Base-by-base conservation (phyloP, 2,329 filamentous ascomycete species). In the Alternaria atra region DNA sequence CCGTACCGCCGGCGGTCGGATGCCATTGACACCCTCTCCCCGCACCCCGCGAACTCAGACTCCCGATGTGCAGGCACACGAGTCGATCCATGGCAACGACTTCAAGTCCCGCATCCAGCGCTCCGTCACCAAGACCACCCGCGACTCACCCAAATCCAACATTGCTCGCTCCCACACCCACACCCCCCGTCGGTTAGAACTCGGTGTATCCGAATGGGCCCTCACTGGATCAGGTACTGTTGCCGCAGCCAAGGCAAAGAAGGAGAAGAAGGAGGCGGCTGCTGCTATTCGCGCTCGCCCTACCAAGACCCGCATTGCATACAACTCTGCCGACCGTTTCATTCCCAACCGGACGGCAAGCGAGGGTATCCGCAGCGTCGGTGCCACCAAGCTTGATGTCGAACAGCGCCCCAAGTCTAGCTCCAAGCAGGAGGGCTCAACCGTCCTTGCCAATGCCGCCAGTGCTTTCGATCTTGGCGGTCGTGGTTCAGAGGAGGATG, bases 81-180 rank as follows among this genome's bases (percentile, higher is more conserved):
- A 93, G 82, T 93, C 93, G 7, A 89, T 93, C 62, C 95, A 83
- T 73, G 78, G 79, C 79, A 88, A 90, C 64, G 91, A 93, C 80
- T 84, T 97, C 60, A 87, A 92, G 66, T 86, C 91, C 62, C 90
- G 93, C 76, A 91, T 97, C 75, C 86, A 91, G 64, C 91, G 91
- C 74, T 89, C 85, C 59, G 80, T 84, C 62, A 85, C 89, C 64
- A 90, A 89, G 82, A 82, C 85, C 40, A 83, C 87, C 40, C 90
- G 91, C 52, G 91, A 95, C 77, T 97, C 94, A 2, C 93, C 94
- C 77, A 98, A 98, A 85, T 97, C 94, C 61, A 98, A 97, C 85
- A 97, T 97, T 79, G 92, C 91, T 68, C 88, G 89, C 67, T 87
- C 88, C 58, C 60, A 64, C 55, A 86, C 92, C 43, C 63, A 67